phyloP scores from a whole-genome alignment of 352 stramenopile species.

The Globisporangium heterothallicum region DNA sequence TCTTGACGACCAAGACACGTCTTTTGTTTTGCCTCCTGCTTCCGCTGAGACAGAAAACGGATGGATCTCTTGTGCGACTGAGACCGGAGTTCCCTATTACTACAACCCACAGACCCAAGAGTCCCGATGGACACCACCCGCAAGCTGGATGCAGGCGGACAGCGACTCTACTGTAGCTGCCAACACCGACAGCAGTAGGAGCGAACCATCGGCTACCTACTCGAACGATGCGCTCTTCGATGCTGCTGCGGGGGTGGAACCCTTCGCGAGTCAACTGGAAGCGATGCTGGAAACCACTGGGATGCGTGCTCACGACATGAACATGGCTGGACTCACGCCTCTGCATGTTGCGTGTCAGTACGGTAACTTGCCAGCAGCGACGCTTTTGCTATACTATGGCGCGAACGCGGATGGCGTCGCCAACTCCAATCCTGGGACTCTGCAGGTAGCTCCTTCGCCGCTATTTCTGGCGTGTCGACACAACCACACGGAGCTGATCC shows the following conservation, averaged over 20 bases:
- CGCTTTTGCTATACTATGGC: conserved; percentile 45
- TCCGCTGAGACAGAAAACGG: conserved; percentile 12
- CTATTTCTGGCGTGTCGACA: conserved; percentile 43
- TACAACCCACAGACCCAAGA: conserved; percentile 56
- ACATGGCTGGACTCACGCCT: conserved; percentile 28
- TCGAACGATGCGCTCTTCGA: conserved; percentile 20
- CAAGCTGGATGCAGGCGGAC: not conserved
- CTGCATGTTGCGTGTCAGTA: conserved; percentile 50
- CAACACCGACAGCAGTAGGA: not conserved
- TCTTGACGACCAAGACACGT: too few species aligned
- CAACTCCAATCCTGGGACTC: too few species aligned
- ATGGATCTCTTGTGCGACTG: conserved; percentile 38
- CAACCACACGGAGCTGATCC: conserved; percentile 34
- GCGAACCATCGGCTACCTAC: conserved; percentile 2
- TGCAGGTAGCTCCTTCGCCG: conserved; percentile 13
- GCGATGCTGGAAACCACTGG: conserved; percentile 28
- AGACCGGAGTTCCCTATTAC: conserved; percentile 60
- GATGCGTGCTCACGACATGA: conserved; percentile 24
- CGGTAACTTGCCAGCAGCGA: conserved; percentile 31
- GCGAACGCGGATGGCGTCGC: conserved; percentile 24
- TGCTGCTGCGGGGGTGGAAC: conserved; percentile 17
- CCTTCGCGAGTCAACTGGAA: conserved; percentile 24
- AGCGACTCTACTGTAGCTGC: too few species aligned
- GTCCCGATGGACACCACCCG: conserved; percentile 55
- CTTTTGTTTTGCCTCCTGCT: not conserved